phyloP scores from a whole-genome alignment of 768 basidiomycete genomes.

The Exidia glandulosa region DNA sequence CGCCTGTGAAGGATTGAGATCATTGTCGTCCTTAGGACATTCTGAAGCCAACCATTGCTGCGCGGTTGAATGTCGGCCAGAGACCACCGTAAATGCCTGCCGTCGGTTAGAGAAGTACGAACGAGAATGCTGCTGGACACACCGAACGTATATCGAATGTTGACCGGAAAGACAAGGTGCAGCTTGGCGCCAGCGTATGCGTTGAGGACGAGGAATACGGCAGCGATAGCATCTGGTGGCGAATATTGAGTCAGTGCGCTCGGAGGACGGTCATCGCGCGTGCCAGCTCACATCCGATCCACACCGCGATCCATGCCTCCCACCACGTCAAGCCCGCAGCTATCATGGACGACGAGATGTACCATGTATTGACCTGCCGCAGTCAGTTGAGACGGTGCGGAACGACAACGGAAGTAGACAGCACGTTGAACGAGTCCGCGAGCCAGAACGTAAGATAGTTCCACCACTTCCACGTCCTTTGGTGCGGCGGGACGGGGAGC shows the following conservation, averaged over 20 bases:
- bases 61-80: conserved; percentile 72
- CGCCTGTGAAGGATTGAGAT: conserved; percentile 5
- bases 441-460: conserved; percentile 72
- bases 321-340: conserved; percentile 68
- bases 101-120: conserved; percentile 35
- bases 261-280: background rate
- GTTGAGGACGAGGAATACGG: conserved; percentile 66
- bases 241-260: conserved; percentile 28
- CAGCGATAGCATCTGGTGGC: conserved; percentile 33
- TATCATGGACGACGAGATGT: conserved; percentile 69
- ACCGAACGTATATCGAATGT: conserved; percentile 6
- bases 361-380: conserved; percentile 39
- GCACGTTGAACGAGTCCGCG: conserved; percentile 65
- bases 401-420: background rate
- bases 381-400: background rate
- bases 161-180: conserved; percentile 68
- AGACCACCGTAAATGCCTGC: conserved; percentile 70
- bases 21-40: background rate
- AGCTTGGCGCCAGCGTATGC: conserved; percentile 68
- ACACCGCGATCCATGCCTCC: conserved; percentile 77
- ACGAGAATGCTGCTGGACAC: background rate
- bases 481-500: conserved; percentile 49
- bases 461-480: conserved; percentile 53
- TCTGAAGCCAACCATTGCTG: conserved; percentile 44
- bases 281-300: conserved; percentile 30